phyloP scores from a whole-genome alignment of 331 rosid genomes.

The Spiraea crenata region DNA sequence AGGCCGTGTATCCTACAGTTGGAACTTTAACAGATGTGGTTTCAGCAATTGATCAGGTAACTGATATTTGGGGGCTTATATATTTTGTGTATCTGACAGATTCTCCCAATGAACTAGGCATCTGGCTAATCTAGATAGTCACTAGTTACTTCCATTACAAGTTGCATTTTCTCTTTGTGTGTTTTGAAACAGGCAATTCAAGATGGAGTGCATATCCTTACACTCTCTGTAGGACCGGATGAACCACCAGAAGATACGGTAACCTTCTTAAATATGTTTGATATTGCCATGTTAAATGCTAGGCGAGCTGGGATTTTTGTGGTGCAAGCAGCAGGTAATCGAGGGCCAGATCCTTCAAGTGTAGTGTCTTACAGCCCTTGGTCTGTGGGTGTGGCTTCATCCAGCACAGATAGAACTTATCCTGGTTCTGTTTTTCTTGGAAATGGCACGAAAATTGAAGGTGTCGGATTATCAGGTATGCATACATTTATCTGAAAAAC shows the following conservation, averaged over 20 bases:
- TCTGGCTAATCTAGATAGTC: neutral
- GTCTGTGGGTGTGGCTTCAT: conserved; percentile 63
- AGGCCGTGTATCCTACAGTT: conserved; percentile 72
- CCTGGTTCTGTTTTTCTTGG: conserved; percentile 54
- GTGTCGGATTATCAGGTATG: conserved; percentile 64
- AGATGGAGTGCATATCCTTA: conserved; percentile 83
- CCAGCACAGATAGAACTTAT: conserved; percentile 61
- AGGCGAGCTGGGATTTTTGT: conserved; percentile 78
- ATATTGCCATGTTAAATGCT: conserved; percentile 61
- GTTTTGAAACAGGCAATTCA: conserved; percentile 43
- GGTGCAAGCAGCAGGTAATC: conserved; percentile 80
- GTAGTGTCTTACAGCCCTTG: conserved; percentile 84
- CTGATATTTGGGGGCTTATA: neutral
- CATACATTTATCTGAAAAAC: neutral
- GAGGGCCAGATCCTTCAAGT: conserved; percentile 63
- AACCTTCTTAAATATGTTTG: conserved; percentile 60
- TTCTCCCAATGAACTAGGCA: neutral
- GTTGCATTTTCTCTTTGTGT: neutral
- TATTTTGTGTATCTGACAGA: neutral
- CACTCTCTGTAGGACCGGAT: conserved; percentile 75
- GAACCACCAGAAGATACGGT: conserved; percentile 51
- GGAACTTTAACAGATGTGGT: conserved; percentile 65
- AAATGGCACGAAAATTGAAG: conserved; percentile 50
- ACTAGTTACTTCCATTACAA: neutral
- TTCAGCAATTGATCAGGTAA: conserved; percentile 82